Conservation (phyloP, 768 basidiomycete species). For the Collybiopsis confluens region DNA sequence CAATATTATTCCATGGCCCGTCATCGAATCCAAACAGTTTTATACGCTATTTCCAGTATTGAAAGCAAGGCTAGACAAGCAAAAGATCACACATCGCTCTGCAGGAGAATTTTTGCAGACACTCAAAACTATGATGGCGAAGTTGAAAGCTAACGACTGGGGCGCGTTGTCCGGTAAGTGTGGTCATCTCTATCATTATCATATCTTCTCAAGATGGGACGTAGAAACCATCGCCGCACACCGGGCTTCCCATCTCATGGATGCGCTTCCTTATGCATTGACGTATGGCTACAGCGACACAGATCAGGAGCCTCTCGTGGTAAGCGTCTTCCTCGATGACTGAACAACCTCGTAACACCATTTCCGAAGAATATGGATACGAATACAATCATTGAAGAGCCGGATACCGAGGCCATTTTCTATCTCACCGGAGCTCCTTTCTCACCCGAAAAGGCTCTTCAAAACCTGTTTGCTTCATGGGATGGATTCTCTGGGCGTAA, state of each 20-base stretch:
- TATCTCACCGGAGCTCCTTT: slow-evolving; percentile 19
- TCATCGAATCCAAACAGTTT: slow-evolving; percentile 60
- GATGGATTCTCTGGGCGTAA: slow-evolving; percentile 25
- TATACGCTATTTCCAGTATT: slow-evolving; percentile 49
- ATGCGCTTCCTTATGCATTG: slow-evolving; percentile 43
- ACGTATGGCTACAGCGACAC: slow-evolving; percentile 43
- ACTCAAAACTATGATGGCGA: slow-evolving; percentile 65
- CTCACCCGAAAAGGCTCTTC: slow-evolving; percentile 16
- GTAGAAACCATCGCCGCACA: slow-evolving; percentile 46
- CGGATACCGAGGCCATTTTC: slow-evolving; percentile 33
- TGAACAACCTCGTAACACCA: too few species aligned
- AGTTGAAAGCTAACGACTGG: slow-evolving; percentile 66
- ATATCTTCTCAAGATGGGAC: background rate
- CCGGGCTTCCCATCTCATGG: slow-evolving; percentile 38
- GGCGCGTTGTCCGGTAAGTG: slow-evolving; percentile 55
- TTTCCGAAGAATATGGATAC: slow-evolving; percentile 62
- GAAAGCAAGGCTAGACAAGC: slow-evolving; percentile 44
- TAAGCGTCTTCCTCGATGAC: too few species aligned
- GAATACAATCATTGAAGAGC: slow-evolving; percentile 31
- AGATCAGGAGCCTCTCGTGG: slow-evolving; percentile 49
- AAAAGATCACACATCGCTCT: slow-evolving; percentile 41
- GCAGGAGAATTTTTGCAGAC: slow-evolving; percentile 53
- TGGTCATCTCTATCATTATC: background rate
- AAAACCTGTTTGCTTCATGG: slow-evolving; percentile 25
- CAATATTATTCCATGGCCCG: slow-evolving; percentile 62